Evolutionary conservation across 371 early-diverging fungal species (phyloP).

Genomic region (Funneliformis caledonium): DNA sequence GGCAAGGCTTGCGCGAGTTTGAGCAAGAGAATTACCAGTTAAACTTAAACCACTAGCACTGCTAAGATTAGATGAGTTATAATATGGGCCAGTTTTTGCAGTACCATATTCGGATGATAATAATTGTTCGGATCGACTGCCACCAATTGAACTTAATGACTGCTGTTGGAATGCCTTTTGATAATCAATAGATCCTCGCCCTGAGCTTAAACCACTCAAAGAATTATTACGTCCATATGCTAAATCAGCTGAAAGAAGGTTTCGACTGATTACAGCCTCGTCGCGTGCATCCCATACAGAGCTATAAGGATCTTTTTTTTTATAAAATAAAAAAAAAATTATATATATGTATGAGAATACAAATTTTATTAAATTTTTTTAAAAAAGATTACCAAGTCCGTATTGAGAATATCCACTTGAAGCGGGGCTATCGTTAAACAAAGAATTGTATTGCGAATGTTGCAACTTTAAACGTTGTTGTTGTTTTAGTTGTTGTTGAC

Average conservation of each 20-base stretch:
- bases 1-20: constrained; percentile 44
- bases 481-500: constrained; percentile 49
- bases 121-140: constrained; percentile 7
- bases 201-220: constrained; percentile 34
- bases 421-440: constrained; percentile 43
- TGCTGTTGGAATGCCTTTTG: constrained; percentile 37
- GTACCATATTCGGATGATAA: constrained; percentile 25
- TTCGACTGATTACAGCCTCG: constrained; percentile 24
- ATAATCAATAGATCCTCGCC: constrained; percentile 28
- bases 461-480: constrained; percentile 52
- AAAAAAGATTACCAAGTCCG: constrained; percentile 46
- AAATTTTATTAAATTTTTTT: background rate
- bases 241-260: constrained; percentile 38
- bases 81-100: constrained; percentile 39
- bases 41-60: constrained; percentile 27
- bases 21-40: constrained; percentile 37
- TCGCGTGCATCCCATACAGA: constrained; percentile 41
- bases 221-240: constrained; percentile 40
- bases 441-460: constrained; percentile 47
- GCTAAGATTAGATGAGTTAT: constrained; percentile 36
- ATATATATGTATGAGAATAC: background rate
- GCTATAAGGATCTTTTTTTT: constrained; percentile 19
- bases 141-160: constrained; percentile 20
- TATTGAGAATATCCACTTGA: constrained; percentile 43
- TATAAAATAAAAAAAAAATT: background rate